Evolutionary conservation across 2,329 filamentous ascomycete species (phyloP), one percentile per base, ranked within the genome.

Genomic region (Lachnellula hyalina): DNA sequence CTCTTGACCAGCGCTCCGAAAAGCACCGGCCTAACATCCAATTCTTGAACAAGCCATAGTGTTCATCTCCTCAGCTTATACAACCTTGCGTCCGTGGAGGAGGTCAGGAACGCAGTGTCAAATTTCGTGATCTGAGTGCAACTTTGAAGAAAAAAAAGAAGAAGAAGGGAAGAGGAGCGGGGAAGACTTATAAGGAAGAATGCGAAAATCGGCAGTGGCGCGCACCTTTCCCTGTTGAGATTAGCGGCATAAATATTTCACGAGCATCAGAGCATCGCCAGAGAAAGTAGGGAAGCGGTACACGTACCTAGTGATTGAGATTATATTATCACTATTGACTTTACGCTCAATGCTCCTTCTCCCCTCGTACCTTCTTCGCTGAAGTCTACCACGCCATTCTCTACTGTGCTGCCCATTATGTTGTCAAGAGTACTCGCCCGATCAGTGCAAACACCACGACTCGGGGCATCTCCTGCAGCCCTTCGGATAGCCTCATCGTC

Each of bases 61-160:
- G 68, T 73, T 67, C 54, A 61, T 79, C 77, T 80, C 71, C 75
- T 76, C 75, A 75, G 72, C 67, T 74, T 54, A 55, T 67, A 68
- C 83, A 86, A 83, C 82, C 75, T 77, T 70, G 71, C 75, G 76
- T 74, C 75, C 77, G 79, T 74, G 66, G 67, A 68, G 66, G 60
- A 65, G 55, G 47, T 53, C 52, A 61, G 71, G 75, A 71, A 69
- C 75, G 76, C 68, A 70, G 73, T 74, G 80, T 80, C 81, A 83
- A 83, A 83, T 82, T 81, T 77, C 71, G 46, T 71, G 70, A 71
- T 73, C 74, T 56, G 77, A 77, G 68, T 69, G 68, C 75, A 73
- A 82, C 82, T 78, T 82, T 83, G 81, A 70, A 61, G 71, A 66
- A 68, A 67, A 66, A 70, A 63, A 64, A 71, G 70, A 71, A 70